Conservation (phyloP, 1,284 basidiomycete species). For the Takashimella koratensis region DNA sequence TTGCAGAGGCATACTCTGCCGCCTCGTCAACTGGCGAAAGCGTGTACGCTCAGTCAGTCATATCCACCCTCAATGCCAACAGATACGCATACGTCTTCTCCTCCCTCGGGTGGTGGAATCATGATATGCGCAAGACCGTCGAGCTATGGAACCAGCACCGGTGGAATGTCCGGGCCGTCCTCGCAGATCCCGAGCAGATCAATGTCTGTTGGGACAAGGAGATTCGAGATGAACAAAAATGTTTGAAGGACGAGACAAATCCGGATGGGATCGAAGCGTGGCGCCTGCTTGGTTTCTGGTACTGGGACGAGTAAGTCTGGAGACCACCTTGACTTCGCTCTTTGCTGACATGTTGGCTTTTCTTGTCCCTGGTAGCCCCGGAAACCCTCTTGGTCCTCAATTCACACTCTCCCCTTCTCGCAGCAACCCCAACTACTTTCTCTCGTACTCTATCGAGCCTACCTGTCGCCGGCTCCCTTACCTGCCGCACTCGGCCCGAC, state of each 20-base stretch:
- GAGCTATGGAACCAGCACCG: conserved; percentile 30
- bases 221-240: conserved; percentile 12
- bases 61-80: conserved; percentile 34
- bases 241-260: conserved; percentile 29
- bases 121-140: conserved; percentile 30
- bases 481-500: conserved; percentile 13
- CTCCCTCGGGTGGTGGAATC: conserved; percentile 32
- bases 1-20: conserved; percentile 27
- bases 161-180: conserved; percentile 29
- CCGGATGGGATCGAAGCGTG: conserved; percentile 42
- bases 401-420: conserved; percentile 49
- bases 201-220: conserved; percentile 23
- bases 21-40: conserved; percentile 28
- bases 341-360: neutral
- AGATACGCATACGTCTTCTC: conserved; percentile 38
- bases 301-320: conserved; percentile 42
- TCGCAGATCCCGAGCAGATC: conserved; percentile 33
- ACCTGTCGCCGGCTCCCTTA: conserved; percentile 35
- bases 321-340: too few relatives aligned
- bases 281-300: conserved; percentile 46
- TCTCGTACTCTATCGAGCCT: conserved; percentile 49
- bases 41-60: conserved; percentile 37
- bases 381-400: conserved; percentile 41
- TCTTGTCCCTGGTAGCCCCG: conserved; percentile 19
- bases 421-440: conserved; percentile 36